These are phyloP conservation scores for Botrytis byssoidea DNA, from an alignment of 2,329 filamentous ascomycete genomes.

Conservation along the genomic window DNA sequence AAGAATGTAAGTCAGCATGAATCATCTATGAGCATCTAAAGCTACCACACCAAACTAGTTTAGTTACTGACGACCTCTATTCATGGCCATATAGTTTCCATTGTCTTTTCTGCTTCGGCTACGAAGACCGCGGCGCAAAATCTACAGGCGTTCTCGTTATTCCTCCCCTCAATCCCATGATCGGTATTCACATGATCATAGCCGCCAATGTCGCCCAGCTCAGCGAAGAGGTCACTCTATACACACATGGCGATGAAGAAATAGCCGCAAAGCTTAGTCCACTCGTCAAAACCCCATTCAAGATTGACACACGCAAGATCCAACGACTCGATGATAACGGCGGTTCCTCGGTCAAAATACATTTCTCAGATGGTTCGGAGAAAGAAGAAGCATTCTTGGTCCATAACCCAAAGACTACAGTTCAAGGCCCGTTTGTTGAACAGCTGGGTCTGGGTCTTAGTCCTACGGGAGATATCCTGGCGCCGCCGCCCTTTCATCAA, in stretches of 20 bases:
- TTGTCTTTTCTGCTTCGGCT: slow-evolving; percentile 60
- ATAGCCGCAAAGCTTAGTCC: neutral
- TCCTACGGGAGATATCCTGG: slow-evolving; percentile 46
- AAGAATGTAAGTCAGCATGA: slow-evolving; percentile 18
- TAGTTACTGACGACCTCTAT: too few species aligned
- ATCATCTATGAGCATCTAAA: neutral
- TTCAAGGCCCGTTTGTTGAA: slow-evolving; percentile 43
- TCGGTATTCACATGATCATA: slow-evolving; percentile 41
- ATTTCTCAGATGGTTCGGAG: slow-evolving; percentile 27
- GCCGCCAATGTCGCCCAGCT: slow-evolving; percentile 47
- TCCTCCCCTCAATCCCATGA: slow-evolving; percentile 36
- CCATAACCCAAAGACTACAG: slow-evolving; percentile 41
- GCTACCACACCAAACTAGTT: too few species aligned
- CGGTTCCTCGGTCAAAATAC: slow-evolving; percentile 44
- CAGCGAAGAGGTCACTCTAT: slow-evolving; percentile 47
- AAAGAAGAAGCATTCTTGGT: slow-evolving; percentile 44
- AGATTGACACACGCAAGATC: slow-evolving; percentile 12
- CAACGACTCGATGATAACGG: neutral
- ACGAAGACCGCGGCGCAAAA: slow-evolving; percentile 50
- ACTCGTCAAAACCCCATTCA: neutral
- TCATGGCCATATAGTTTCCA: slow-evolving; percentile 44
- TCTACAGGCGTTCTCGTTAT: slow-evolving; percentile 49
- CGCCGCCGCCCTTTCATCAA: slow-evolving; percentile 47
- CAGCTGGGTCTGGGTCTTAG: slow-evolving; percentile 47
- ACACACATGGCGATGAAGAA: slow-evolving; percentile 47